These are phyloP conservation scores for Podospora tetraspora DNA, from an alignment of 495 filamentous ascomycete species.

Conservation along the genomic window DNA sequence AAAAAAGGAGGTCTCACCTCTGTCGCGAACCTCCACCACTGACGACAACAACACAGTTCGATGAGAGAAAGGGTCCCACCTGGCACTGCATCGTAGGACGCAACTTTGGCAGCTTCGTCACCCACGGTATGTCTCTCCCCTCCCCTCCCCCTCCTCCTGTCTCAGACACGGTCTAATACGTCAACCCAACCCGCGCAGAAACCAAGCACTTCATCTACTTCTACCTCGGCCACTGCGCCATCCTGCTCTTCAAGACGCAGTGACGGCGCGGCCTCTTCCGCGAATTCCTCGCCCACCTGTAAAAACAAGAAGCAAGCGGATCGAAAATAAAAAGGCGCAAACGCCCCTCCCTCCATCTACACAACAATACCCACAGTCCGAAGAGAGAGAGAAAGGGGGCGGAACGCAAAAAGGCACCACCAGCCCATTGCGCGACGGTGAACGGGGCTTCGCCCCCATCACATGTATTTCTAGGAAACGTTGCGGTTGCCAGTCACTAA, in stretches of 20 bases:
- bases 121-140: slow-evolving; percentile 64
- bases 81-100: slow-evolving; percentile 99
- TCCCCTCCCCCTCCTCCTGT: not conserved
- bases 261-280: slow-evolving; percentile 37
- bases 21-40: slow-evolving; percentile 13
- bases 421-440: not conserved
- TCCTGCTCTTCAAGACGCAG: slow-evolving; percentile 99
- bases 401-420: not conserved
- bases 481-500: not conserved
- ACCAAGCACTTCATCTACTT: slow-evolving; percentile 99
- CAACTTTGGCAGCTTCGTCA: slow-evolving; percentile 99
- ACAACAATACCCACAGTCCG: not conserved
- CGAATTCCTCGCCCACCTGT: slow-evolving; percentile 16
- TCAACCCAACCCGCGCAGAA: slow-evolving; percentile 48
- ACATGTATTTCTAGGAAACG: not conserved
- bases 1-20: not conserved
- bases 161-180: slow-evolving; percentile 1
- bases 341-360: not conserved
- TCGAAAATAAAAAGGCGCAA: not conserved
- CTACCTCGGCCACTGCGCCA: slow-evolving; percentile 97
- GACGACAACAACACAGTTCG: slow-evolving; percentile 55
- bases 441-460: not conserved
- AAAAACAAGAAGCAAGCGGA: not conserved
- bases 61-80: slow-evolving; percentile 84
- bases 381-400: not conserved